Conservation (phyloP, 2,329 filamentous ascomycete species). For the Thelonectria discophora region DNA sequence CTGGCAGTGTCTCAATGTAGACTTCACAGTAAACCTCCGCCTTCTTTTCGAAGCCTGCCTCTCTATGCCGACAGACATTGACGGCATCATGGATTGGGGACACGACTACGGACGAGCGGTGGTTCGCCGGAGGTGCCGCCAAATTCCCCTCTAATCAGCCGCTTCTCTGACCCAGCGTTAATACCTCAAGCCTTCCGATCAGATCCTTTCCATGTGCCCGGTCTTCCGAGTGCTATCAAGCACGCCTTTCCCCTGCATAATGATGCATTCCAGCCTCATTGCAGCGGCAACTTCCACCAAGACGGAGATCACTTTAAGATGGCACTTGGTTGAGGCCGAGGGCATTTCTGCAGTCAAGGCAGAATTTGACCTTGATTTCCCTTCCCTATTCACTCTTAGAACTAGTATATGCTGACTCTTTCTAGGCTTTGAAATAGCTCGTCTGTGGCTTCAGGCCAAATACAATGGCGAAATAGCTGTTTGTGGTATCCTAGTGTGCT, state of each 20-base stretch:
- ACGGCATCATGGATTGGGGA: slow-evolving; percentile 23
- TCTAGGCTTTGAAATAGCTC: slow-evolving; percentile 23
- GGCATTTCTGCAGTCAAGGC: slow-evolving; percentile 21
- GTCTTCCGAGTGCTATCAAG: slow-evolving; percentile 7
- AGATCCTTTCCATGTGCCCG: slow-evolving; percentile 19
- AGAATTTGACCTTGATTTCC: slow-evolving; percentile 26
- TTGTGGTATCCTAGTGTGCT: slow-evolving; percentile 30
- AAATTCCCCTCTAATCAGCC: neutral
- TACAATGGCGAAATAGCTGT: slow-evolving; percentile 12
- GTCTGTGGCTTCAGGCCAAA: neutral
- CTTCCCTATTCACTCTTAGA: neutral
- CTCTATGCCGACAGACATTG: slow-evolving; percentile 14
- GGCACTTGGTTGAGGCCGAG: slow-evolving; percentile 14
- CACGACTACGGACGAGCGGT: slow-evolving; percentile 27
- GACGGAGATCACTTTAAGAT: slow-evolving; percentile 18
- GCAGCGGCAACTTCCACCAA: neutral
- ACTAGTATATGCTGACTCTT: neutral
- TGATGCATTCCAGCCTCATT: slow-evolving; percentile 11
- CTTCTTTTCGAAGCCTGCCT: slow-evolving; percentile 19
- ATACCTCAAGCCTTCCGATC: slow-evolving; percentile 1
- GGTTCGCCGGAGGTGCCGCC: no score
- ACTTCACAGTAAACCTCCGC: neutral
- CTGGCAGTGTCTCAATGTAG: slow-evolving; percentile 15
- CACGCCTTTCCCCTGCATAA: neutral
- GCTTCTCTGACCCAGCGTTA: slow-evolving; percentile 3